A percentile compares a stretch with the other conserved stretches of the same genome.
phyloP scores from a whole-genome alignment of 1,284 basidiomycete genomes.

The Austroboletus novae-zelandiae region DNA sequence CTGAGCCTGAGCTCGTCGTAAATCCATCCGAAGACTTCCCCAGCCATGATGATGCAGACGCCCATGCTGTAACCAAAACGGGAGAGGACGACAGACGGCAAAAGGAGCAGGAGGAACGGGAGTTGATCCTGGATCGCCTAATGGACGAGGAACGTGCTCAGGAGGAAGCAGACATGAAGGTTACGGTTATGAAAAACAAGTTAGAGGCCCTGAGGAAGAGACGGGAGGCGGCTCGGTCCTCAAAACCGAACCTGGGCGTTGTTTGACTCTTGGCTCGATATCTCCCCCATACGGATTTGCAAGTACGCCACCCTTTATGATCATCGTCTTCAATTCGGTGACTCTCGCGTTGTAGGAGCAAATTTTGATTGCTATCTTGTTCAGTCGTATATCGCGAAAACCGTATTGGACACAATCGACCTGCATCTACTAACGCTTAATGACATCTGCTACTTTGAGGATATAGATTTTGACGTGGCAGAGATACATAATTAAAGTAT shows the following conservation, averaged over 20 bases:
- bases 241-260: slow-evolving; percentile 24
- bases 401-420: not conserved
- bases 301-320: not conserved
- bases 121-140: slow-evolving; percentile 78
- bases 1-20: slow-evolving; percentile 58
- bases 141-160: slow-evolving; percentile 78
- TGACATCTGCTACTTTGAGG: not conserved
- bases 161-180: slow-evolving; percentile 80
- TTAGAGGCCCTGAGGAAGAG: slow-evolving; percentile 60
- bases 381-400: not conserved
- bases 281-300: not conserved
- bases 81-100: slow-evolving; percentile 44
- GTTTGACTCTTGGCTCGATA: slow-evolving; percentile 5
- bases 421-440: not conserved
- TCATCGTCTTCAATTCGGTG: not conserved
- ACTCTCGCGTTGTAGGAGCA: not conserved
- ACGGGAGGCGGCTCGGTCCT: slow-evolving; percentile 42
- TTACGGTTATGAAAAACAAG: slow-evolving; percentile 58
- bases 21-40: slow-evolving; percentile 57
- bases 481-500: not conserved
- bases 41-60: slow-evolving; percentile 21
- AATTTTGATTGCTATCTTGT: too few species aligned
- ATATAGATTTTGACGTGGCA: not conserved
- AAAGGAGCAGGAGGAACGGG: slow-evolving; percentile 69
- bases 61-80: slow-evolving; percentile 32